Evolutionary conservation across 495 filamentous ascomycete species (phyloP), one percentile per base, ranked within the genome.

Genomic region (Endocarpon pusillum): DNA sequence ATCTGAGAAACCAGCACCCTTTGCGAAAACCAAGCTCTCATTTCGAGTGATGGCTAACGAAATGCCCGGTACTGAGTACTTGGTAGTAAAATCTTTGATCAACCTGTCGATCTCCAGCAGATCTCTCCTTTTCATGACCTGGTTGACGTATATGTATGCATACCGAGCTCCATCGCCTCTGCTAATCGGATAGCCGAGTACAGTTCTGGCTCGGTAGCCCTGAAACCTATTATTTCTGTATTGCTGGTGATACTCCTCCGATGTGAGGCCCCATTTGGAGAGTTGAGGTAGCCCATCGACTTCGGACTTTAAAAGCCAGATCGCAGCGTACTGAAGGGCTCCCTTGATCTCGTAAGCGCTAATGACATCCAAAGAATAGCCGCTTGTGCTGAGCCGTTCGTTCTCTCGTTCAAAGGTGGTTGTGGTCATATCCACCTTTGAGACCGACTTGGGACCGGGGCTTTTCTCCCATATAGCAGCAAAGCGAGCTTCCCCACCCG

Each of bases 101-200:
- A 32, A 15, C 11, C 15, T 34, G 18, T 37, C 26, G 16, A 37
- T 37, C 4, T 20, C 33, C 4, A 15, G 10, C n/a, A 37, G 27
- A 33, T 35, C 34, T 4, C 22, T 32, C 10, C 28, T 9, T 14
- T 15, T 38, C 14, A 37, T 37, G 5, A 22, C 29, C n/a, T 32
- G 36, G 24, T 48, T 45, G 9, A 39, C 43, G 42, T 40, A 48
- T 12, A 48, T 39, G 11, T 39, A 42, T 21, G 45, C 43, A 41
- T 46, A 46, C 4, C 42, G 40, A n/a, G n/a, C n/a, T n/a, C n/a
- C n/a, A 25, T 46, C 42, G 7, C 27, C 26, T 3, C 33, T 21
- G 7, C 45, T 39, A 18, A 26, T 32, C 31, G 39, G 37, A 17
- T 48, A 48, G 9, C 35, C 42, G 28, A 28, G 44, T 10, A 48